These are phyloP conservation scores for Ottelia alismoides DNA, from an alignment of 106 monocot species.

Conservation along the genomic window DNA sequence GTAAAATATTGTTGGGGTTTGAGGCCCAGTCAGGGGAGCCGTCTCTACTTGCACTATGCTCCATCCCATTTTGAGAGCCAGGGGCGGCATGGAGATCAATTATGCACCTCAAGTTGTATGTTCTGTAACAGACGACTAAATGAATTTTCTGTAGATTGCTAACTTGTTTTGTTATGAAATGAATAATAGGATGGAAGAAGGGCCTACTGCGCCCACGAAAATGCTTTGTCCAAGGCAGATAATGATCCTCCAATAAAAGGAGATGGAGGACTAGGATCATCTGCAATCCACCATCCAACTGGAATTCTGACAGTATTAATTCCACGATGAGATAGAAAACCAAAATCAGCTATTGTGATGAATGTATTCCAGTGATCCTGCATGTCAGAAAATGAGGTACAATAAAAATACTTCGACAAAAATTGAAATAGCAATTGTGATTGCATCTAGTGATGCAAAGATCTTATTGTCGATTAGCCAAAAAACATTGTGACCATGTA, in stretches of 20 bases:
- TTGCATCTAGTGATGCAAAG: neutral
- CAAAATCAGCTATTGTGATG: slow-evolving; percentile 56
- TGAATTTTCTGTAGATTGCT: too few relatives aligned
- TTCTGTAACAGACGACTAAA: slow-evolving; percentile 28
- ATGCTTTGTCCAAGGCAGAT: slow-evolving; percentile 49
- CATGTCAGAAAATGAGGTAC: neutral
- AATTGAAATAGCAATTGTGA: neutral
- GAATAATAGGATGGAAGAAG: neutral
- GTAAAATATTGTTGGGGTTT: slow-evolving; percentile 28
- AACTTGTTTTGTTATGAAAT: neutral
- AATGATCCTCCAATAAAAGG: slow-evolving; percentile 73
- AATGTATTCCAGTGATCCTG: slow-evolving; percentile 63
- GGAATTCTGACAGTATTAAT: slow-evolving; percentile 84
- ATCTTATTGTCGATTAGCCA: neutral
- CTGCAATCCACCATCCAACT: slow-evolving; percentile 86
- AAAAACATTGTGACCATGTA: too few relatives aligned
- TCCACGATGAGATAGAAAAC: slow-evolving; percentile 41
- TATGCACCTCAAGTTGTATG: slow-evolving; percentile 54
- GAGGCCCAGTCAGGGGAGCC: slow-evolving; percentile 60
- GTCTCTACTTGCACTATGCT: slow-evolving; percentile 86
- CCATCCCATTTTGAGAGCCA: slow-evolving; percentile 83
- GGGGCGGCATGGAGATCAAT: slow-evolving; percentile 92
- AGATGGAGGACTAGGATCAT: slow-evolving; percentile 65
- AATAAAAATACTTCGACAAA: neutral
- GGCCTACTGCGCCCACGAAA: slow-evolving; percentile 68